A percentile compares a stretch with the other conserved stretches of the same genome.
These are phyloP conservation scores for Lumnitzera littorea DNA, from an alignment of 345 rosid genomes.

Conservation along the genomic window DNA sequence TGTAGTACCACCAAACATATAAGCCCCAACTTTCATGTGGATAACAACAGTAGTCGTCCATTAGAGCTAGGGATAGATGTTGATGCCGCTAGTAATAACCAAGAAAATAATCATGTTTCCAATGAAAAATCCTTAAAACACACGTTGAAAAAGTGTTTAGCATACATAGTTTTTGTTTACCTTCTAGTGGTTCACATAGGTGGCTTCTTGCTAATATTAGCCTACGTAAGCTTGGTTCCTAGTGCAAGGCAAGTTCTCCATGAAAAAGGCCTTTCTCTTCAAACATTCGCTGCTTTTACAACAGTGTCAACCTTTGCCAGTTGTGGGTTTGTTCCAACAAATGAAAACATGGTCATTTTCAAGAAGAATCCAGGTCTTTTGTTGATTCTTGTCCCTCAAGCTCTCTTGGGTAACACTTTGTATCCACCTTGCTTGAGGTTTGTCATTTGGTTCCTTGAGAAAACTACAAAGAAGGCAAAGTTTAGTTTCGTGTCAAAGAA, in stretches of 20 bases:
- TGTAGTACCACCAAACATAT: too few species aligned
- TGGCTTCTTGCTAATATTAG: slow-evolving; percentile 24
- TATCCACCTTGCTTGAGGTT: slow-evolving; percentile 34
- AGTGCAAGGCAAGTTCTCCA: slow-evolving; percentile 30
- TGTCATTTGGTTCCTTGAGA: slow-evolving; percentile 27
- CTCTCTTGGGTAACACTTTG: slow-evolving; percentile 49
- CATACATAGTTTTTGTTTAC: slow-evolving; percentile 34
- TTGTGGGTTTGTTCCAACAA: slow-evolving; percentile 59
- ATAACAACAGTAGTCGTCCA: too few species aligned
- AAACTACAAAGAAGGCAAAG: slow-evolving; percentile 21
- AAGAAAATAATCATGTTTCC: not conserved
- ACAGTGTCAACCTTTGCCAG: slow-evolving; percentile 41
- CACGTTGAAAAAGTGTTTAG: slow-evolving; percentile 16
- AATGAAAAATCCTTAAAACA: not conserved
- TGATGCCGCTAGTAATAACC: not conserved
- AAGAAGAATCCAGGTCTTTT: slow-evolving; percentile 42
- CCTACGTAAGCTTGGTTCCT: slow-evolving; percentile 24
- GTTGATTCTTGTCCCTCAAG: slow-evolving; percentile 37
- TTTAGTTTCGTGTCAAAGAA: slow-evolving; percentile 28
- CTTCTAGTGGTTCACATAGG: slow-evolving; percentile 19
- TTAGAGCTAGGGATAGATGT: slow-evolving; percentile 2
- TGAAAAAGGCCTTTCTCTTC: slow-evolving; percentile 19
- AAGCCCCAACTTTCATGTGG: too few species aligned
- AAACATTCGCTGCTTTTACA: slow-evolving; percentile 43
- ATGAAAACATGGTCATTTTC: slow-evolving; percentile 59